Evolutionary conservation across 108 stramenopile genomes (phyloP), one percentile per base, ranked within the genome.

Genomic region (Asterionellopsis glacialis): DNA sequence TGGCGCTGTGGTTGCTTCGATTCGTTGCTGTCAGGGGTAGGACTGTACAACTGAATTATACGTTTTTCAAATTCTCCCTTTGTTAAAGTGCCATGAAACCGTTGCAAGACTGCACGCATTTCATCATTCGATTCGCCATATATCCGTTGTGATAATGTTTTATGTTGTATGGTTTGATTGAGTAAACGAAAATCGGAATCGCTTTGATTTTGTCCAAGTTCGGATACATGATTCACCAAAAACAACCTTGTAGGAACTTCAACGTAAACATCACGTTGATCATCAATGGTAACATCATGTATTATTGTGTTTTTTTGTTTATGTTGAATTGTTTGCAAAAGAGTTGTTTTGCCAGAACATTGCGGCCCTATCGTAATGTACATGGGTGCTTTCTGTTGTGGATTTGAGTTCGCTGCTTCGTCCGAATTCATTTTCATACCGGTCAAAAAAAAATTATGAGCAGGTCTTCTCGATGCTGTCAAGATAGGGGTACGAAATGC

Each of bases 361-460:
- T 80, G 90, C 16, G 90, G 90, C 0, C 90, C 90, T 28, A 91
- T 64, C 12, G 90, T 81, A 45, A 91, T 86, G 60, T 86, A 91
- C 21, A 91, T 45, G 7, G 90, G 82, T 42, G 77, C 81, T 43
- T 61, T 45, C 59, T 49, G 45, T 40, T 4, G 33, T 13, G 26
- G 4, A 49, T 41, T 50, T 48, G 28, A 45, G 13, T 48, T 23
- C 7, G 33, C 13, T 38, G 33, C 50, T 38, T 51, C 27, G 9
- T n/a, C 50, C 6, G 47, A 48, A 48, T 48, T 21, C 47, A 48
- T 48, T 7, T 48, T 48, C 19, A 48, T 48, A 12, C 11, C n/a
- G 33, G 2, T 33, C 33, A 33, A 5, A 33, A 2, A 2, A 7
- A 33, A 9, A 2, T 5, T 4, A 9, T 48, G 47, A 48, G 47